Conservation (phyloP, 2,329 filamentous ascomycete genomes). For the Zymoseptoria passerinii region DNA sequence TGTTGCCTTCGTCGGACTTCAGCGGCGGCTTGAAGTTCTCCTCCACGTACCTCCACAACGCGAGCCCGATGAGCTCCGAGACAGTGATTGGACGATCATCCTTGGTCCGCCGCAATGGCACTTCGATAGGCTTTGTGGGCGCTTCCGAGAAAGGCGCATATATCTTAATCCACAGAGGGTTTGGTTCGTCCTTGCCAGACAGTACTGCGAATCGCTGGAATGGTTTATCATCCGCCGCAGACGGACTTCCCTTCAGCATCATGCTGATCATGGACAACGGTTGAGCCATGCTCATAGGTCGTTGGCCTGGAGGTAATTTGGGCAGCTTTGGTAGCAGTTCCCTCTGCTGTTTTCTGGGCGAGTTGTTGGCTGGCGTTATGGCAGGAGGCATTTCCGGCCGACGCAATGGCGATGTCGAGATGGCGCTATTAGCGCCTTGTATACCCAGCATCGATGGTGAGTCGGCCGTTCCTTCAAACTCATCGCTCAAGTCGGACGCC, state of each 20-base stretch:
- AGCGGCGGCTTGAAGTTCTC: constrained; percentile 64
- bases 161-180: constrained; percentile 67
- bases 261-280: constrained; percentile 53
- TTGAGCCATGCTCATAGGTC: constrained; percentile 62
- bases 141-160: constrained; percentile 64
- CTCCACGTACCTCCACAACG: constrained; percentile 68
- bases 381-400: constrained; percentile 37
- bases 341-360: constrained; percentile 56
- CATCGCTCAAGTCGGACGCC: constrained; percentile 40
- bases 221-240: constrained; percentile 46
- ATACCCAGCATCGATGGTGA: constrained; percentile 63
- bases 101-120: constrained; percentile 61
- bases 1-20: constrained; percentile 57
- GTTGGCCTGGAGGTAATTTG: constrained; percentile 57
- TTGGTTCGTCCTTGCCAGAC: constrained; percentile 69
- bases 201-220: constrained; percentile 69
- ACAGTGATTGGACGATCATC: constrained; percentile 65
- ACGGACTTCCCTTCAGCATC: constrained; percentile 55
- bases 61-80: constrained; percentile 72
- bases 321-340: constrained; percentile 51
- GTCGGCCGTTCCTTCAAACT: constrained; percentile 56
- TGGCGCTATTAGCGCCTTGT: constrained; percentile 42
- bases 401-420: constrained; percentile 42
- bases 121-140: constrained; percentile 58
- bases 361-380: constrained; percentile 39